Evolutionary conservation across 352 stramenopile species (phyloP), one percentile per base, ranked within the genome.

Genomic region (Globisporangium camurandrum): DNA sequence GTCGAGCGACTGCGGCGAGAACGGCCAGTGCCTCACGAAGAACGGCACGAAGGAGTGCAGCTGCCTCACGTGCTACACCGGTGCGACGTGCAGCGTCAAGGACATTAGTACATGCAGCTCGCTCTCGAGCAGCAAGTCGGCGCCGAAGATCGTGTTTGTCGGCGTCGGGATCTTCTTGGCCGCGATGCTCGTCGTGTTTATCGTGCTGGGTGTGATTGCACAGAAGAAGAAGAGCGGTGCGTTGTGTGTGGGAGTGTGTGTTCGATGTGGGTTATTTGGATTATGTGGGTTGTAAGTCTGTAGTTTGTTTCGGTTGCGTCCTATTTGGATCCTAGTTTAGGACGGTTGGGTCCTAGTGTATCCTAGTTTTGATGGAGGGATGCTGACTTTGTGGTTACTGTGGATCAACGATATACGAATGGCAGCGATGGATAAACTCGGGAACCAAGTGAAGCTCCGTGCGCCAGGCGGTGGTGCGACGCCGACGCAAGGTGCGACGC

Each of bases 61-160:
- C 47, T 93, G 82, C 43, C 49, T 87, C 44, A 67, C 75, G 1
- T 93, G 82, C 57, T 93, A 85, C 67, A 87, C 72, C 12, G 82
- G 82, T n/a, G 57, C 5, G 66, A 84, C 44, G 42, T 93, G 82
- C 67, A 87, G 73, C 26, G 69, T 93, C 17, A 82, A 84, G 54
- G 80, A 90, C 56, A 81, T 78, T 41, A 68, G 55, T 19, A 70
- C 67, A 9, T 93, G 79, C 53, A 80, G 66, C 46, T 75, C 71
- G 36, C 62, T 93, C 17, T 62, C 61, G 19, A 89, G 71, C 57
- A 85, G 66, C 38, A 56, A 69, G 27, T 56, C 60, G 23, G 82
- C 82, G 3, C 82, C 82, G 0, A 79, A 83, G 56, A 52, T 74
- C 26, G 86, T 93, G 53, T 93, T 93, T 41, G 65, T 66, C 6